Base-by-base conservation (phyloP, 305 asterid species). In the Fraxinus sp. region DNA sequence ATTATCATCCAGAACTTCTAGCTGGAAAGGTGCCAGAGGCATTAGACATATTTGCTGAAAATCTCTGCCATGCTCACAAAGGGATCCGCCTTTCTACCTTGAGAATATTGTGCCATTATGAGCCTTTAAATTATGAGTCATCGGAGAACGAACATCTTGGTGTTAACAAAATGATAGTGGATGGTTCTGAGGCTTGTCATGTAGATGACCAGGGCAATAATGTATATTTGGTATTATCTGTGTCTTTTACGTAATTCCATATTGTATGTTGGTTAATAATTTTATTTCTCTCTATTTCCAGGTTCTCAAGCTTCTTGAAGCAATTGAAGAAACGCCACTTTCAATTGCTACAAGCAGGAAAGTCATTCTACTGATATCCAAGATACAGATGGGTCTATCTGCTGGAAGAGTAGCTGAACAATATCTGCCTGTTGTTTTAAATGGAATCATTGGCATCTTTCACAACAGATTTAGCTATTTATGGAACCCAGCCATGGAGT, bases 81-180 rank as follows among this genome's bases (percentile, higher is more conserved):
- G 89, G 78, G 72, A 88, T 97, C 86, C 98, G 99, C 70, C 91
- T 90, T 85, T 92, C 92, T 28, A 93, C 97, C 78, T 83, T 95
- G 84, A 91, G 95, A 86, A 90, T 97, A 82, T 88, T 97, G 90
- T 91, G 94, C 93, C 96, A 92, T 83, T 97, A 87, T 82, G 97
- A 91, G 83, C 90, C 90, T 83, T 74, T 91, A 85, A 76, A 83
- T 62, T 78, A 77, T 81, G 86, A 83, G 49, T 79, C 78, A 80
- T 82, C 80, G 16, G 75, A 77, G 75, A 83, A 81, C 55, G 90
- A 86, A 79, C 90, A 74, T 78, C 84, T 83, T 41, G 82, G 75
- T 79, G 95, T 86, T 80, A 86, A 86, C 84, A 81, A 84, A 82
- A 73, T 71, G 37, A 85, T 78, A 78, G 79, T 62, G 73, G 92